Conservation (phyloP, 2,329 filamentous ascomycete genomes). For the Geosmithia putterillii region DNA sequence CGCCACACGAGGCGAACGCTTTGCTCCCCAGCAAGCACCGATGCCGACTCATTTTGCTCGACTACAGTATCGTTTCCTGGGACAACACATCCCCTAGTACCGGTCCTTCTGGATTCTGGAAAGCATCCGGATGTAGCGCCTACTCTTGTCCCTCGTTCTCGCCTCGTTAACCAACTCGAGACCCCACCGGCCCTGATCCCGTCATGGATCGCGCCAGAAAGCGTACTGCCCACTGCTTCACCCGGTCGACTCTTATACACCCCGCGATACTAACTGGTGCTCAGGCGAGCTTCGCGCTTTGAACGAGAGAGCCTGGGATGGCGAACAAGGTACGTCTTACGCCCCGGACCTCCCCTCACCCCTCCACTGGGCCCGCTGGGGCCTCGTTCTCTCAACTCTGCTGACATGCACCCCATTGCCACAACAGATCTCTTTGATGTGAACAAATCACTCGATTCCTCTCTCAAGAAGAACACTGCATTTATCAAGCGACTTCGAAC, state of each 20-base stretch:
- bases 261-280: too few species aligned
- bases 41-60: constrained; percentile 24
- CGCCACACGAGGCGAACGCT: neutral
- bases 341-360: constrained; percentile 1
- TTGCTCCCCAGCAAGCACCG: constrained; percentile 12
- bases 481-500: constrained; percentile 96
- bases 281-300: constrained; percentile 81
- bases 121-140: constrained; percentile 33
- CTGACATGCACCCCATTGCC: neutral
- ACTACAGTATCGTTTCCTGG: constrained; percentile 19
- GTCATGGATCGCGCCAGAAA: constrained; percentile 54
- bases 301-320: constrained; percentile 80
- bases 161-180: constrained; percentile 14
- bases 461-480: constrained; percentile 94
- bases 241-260: constrained; percentile 2
- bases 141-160: constrained; percentile 11
- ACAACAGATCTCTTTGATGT: constrained; percentile 62
- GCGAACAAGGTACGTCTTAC: constrained; percentile 58
- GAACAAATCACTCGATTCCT: constrained; percentile 75
- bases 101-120: constrained; percentile 14
- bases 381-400: too few species aligned
- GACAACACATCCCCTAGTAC: constrained; percentile 29
- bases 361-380: constrained; percentile 1
- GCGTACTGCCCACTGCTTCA: constrained; percentile 24
- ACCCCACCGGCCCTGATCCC: constrained; percentile 19